phyloP scores from a whole-genome alignment of 306 rosid species.

The Cicer cuneatum region DNA sequence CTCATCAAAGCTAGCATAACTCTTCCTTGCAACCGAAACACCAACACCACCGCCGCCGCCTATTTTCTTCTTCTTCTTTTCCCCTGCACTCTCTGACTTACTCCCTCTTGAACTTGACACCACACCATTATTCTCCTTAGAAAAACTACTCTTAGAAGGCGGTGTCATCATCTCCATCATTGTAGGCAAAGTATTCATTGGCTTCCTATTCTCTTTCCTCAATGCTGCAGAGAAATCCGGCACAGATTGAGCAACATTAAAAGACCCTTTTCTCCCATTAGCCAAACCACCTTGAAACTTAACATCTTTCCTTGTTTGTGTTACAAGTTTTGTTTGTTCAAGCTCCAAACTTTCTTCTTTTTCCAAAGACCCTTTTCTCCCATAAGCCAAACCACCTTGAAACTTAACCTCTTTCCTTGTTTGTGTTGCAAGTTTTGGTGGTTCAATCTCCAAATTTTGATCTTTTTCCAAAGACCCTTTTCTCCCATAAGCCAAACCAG shows the following conservation, averaged over 20 bases:
- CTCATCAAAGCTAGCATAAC: slow-evolving; percentile 80
- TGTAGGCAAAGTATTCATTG: slow-evolving; percentile 49
- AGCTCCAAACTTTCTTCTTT: slow-evolving; percentile 38
- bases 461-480: slow-evolving; percentile 68
- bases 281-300: slow-evolving; percentile 51
- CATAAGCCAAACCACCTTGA: too few relatives aligned
- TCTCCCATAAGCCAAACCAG: slow-evolving; percentile 29
- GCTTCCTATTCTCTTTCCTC: slow-evolving; percentile 86
- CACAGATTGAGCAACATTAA: slow-evolving; percentile 76
- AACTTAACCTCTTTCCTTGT: not conserved
- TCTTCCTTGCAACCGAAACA: slow-evolving; percentile 68
- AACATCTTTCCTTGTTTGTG: slow-evolving; percentile 74
- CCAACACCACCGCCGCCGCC: slow-evolving; percentile 33
- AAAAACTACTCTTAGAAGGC: slow-evolving; percentile 42
- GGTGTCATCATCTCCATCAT: slow-evolving; percentile 72
- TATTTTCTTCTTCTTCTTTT: slow-evolving; percentile 50
- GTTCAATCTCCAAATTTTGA: slow-evolving; percentile 24
- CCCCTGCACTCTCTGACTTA: slow-evolving; percentile 74
- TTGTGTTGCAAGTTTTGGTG: not conserved
- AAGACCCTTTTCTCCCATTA: slow-evolving; percentile 51
- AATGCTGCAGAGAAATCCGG: slow-evolving; percentile 80
- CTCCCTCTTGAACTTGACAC: slow-evolving; percentile 70
- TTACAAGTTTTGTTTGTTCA: slow-evolving; percentile 2
- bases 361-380: not conserved
- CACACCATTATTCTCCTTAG: slow-evolving; percentile 39